These are phyloP conservation scores for Chloropicon primus DNA, from an alignment of 139 green algal genomes.

Conservation along the genomic window DNA sequence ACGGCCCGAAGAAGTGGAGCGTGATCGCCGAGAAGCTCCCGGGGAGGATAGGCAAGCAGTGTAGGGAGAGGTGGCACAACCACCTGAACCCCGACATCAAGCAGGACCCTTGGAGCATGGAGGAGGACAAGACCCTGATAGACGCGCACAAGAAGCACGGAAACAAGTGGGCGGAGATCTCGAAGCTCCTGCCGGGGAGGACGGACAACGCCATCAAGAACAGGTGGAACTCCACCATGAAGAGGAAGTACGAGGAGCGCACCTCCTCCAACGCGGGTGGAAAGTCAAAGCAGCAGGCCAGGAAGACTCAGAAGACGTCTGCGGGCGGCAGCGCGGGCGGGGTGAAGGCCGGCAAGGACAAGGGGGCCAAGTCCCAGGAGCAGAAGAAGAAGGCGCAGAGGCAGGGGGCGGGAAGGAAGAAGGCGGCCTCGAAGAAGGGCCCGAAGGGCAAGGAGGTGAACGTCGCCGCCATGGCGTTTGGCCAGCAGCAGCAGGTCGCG, in stretches of 20 bases:
- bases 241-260: background rate
- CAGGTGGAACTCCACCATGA: constrained; percentile 62
- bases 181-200: constrained; percentile 42
- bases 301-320: too few relatives aligned
- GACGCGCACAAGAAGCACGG: constrained; percentile 24
- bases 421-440: background rate
- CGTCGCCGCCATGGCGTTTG: background rate
- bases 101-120: constrained; percentile 21
- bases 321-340: too few relatives aligned
- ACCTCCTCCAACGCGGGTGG: too few relatives aligned
- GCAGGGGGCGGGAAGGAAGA: background rate
- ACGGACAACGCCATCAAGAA: constrained; percentile 81
- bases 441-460: background rate
- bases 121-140: constrained; percentile 34
- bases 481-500: background rate
- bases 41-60: constrained; percentile 56
- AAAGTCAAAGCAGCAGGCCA: too few relatives aligned
- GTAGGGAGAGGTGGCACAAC: constrained; percentile 55
- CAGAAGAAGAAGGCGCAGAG: background rate
- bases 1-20: constrained; percentile 41
- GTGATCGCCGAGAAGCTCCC: constrained; percentile 39
- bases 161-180: constrained; percentile 64
- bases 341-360: background rate
- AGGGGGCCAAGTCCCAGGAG: background rate
- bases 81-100: constrained; percentile 53